phyloP scores from a whole-genome alignment of 1,284 basidiomycete genomes.

The Ganoderma sp. region DNA sequence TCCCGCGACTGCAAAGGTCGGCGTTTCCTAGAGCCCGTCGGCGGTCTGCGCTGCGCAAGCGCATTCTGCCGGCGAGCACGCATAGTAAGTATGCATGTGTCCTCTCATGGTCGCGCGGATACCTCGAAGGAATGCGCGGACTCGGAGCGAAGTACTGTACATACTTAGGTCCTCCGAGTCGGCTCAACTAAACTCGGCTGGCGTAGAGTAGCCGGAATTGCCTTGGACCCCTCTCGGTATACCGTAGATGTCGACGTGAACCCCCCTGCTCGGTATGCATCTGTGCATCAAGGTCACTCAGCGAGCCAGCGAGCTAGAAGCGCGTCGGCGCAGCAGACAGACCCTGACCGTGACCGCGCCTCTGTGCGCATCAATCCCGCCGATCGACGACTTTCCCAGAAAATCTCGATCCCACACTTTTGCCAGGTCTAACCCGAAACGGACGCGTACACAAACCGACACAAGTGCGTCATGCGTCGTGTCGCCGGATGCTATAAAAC shows the following conservation, averaged over 20 bases:
- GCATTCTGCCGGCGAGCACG: background rate
- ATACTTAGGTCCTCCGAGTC: background rate
- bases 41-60: background rate
- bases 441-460: conserved; percentile 8
- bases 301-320: background rate
- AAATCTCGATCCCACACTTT: conserved; percentile 9
- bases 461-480: conserved; percentile 7
- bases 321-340: background rate
- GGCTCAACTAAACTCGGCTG: background rate
- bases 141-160: background rate
- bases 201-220: background rate
- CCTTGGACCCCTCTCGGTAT: too few species aligned
- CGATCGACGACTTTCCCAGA: conserved; percentile 13
- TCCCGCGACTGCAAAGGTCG: background rate
- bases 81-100: too few species aligned
- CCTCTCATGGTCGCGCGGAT: background rate
- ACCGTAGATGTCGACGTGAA: background rate
- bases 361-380: conserved; percentile 9
- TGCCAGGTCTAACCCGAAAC: conserved; percentile 16
- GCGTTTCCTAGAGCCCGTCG: background rate
- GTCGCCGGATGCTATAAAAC: background rate
- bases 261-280: background rate
- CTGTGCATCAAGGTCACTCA: background rate
- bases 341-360: conserved; percentile 1
- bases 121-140: background rate